A percentile compares a stretch with the other conserved stretches of the same genome.
These are phyloP conservation scores for Stephania cephalantha DNA, from an alignment of 164 flowering plant genomes.

Conservation along the genomic window DNA sequence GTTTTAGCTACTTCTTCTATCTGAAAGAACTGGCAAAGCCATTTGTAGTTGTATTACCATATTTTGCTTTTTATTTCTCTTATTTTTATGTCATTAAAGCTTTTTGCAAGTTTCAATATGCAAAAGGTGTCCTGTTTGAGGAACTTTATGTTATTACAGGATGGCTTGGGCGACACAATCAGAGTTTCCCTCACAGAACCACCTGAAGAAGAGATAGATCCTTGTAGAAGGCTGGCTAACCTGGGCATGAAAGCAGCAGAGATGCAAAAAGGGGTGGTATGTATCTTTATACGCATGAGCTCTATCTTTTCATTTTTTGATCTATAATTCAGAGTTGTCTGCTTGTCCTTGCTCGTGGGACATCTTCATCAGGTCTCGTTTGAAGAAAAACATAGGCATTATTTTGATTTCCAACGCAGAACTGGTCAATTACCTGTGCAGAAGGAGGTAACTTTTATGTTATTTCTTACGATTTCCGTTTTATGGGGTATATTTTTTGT, in stretches of 20 bases:
- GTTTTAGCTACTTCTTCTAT: not conserved
- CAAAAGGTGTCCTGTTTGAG: not conserved
- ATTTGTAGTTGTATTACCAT: not conserved
- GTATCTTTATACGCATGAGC: conserved; percentile 22
- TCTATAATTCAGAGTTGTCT: not conserved
- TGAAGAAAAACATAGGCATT: conserved; percentile 82
- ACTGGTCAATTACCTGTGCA: conserved; percentile 83
- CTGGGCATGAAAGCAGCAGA: conserved; percentile 81
- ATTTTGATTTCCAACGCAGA: conserved; percentile 94
- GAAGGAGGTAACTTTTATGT: conserved; percentile 62
- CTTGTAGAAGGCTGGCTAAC: conserved; percentile 83
- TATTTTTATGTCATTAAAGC: not conserved
- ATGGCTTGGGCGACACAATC: conserved; percentile 95
- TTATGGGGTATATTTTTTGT: not conserved
- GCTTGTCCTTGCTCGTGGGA: conserved; percentile 4
- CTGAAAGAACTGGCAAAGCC: not conserved
- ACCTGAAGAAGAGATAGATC: conserved; percentile 95
- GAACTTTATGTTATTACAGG: conserved; percentile 39
- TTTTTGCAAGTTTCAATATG: no score
- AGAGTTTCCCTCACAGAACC: conserved; percentile 96
- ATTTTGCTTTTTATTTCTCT: not conserved
- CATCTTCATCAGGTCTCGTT: conserved; percentile 54
- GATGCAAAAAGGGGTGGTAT: conserved; percentile 91
- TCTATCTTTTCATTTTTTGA: not conserved
- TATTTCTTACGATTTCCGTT: not conserved